phyloP scores from a whole-genome alignment of 1,284 basidiomycete species.

The Sutorius eximius region DNA sequence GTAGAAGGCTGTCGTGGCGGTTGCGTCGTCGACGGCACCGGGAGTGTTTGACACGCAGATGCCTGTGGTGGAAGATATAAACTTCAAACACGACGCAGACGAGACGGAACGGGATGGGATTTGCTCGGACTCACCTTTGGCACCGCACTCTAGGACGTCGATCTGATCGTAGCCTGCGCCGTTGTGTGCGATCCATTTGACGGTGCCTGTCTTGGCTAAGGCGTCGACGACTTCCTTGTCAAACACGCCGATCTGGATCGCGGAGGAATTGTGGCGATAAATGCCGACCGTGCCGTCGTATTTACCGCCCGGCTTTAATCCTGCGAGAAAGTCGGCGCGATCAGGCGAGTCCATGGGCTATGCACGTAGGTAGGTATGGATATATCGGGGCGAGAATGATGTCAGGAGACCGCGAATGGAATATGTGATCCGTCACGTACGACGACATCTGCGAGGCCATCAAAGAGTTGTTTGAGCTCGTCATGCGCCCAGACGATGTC shows the following conservation, averaged over 20 bases:
- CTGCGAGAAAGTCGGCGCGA: constrained; percentile 68
- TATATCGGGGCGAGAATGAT: not conserved
- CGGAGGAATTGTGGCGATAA: constrained; percentile 73
- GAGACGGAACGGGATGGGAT: not conserved
- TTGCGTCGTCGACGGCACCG: constrained; percentile 87
- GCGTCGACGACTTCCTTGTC: constrained; percentile 75
- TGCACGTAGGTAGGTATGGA: not conserved
- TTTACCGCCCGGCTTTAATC: constrained; percentile 64
- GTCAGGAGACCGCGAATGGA: not conserved
- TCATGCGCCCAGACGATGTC: constrained; percentile 79
- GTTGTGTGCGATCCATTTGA: constrained; percentile 89
- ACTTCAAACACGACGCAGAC: not conserved
- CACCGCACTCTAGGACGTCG: constrained; percentile 73
- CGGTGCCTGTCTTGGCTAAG: constrained; percentile 61
- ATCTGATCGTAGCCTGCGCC: constrained; percentile 93
- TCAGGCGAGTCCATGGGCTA: constrained; percentile 66
- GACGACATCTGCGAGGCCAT: constrained; percentile 69
- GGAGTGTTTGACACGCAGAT: constrained; percentile 91
- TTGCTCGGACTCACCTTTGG: constrained; percentile 13
- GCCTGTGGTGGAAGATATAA: constrained; percentile 42
- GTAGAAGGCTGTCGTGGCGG: constrained; percentile 86
- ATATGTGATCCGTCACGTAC: constrained; percentile 47
- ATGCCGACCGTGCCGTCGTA: constrained; percentile 77
- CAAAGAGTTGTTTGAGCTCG: constrained; percentile 67
- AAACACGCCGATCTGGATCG: constrained; percentile 72